phyloP scores from a whole-genome alignment of 139 green algal species.

The Choricystis sp. region DNA sequence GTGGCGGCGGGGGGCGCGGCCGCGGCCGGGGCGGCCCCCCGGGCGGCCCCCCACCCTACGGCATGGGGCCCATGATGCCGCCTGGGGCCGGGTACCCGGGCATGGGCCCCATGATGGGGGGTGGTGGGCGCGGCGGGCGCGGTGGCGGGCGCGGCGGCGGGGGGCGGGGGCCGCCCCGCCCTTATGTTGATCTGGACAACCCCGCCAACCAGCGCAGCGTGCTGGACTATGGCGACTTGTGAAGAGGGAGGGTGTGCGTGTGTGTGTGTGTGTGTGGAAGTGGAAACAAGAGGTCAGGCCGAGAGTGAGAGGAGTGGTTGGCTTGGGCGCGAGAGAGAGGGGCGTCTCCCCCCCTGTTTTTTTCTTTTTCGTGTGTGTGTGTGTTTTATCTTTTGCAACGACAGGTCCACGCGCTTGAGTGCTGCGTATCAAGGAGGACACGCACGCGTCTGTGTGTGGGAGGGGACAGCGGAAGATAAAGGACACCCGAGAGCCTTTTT shows the following conservation, averaged over 20 bases:
- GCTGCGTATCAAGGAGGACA: too few species aligned
- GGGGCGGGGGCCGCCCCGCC: slow-evolving; percentile 9
- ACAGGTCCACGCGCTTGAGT: too few species aligned
- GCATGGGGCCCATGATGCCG: slow-evolving; percentile 9
- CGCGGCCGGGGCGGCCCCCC: not conserved
- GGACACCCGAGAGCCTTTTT: too few species aligned
- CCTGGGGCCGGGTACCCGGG: slow-evolving; percentile 11
- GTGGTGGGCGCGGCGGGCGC: slow-evolving; percentile 7
- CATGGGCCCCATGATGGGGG: slow-evolving; percentile 9
- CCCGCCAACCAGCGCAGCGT: slow-evolving; percentile 65
- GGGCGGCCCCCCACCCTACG: too few species aligned
- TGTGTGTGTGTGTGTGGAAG: not conserved
- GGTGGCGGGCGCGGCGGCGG: slow-evolving; percentile 3
- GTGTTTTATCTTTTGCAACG: not conserved
- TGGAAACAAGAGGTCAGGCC: not conserved
- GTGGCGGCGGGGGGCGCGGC: not conserved
- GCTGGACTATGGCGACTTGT: slow-evolving; percentile 77
- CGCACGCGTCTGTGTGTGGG: too few species aligned
- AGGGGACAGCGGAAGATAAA: too few species aligned
- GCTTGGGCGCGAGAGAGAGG: not conserved
- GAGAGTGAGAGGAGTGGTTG: not conserved
- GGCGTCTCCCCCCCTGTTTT: too few species aligned
- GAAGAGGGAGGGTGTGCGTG: not conserved
- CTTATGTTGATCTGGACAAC: slow-evolving; percentile 70
- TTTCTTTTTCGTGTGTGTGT: too few species aligned